Base-by-base conservation (phyloP, 2,329 filamentous ascomycete genomes). In the Fusarium tjaetaba region DNA sequence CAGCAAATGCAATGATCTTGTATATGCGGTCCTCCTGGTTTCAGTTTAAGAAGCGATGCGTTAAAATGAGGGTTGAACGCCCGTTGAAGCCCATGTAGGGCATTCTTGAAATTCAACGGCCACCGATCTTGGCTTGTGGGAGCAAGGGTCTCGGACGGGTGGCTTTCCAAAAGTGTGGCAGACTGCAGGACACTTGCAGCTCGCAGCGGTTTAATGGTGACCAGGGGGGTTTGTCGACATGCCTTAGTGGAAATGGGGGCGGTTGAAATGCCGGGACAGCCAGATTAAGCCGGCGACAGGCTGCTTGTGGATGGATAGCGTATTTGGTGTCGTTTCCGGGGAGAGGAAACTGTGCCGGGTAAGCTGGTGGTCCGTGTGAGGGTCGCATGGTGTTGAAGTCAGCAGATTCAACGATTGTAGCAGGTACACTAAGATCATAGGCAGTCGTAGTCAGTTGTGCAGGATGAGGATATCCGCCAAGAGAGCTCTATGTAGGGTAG, bases 371-470 rank as follows among this genome's bases (percentile, higher is more conserved):
- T 41, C 38, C 30, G 48, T 55, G 61, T 51, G 53, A 71, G 68
- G 72, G 71, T 77, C 71, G 73, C 75, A 77, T 76, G 58, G 70
- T 49, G 32, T 73, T 59, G 65, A 66, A 77, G 72, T 76, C 76
- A 78, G 71, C 73, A 75, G 76, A 66, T 78, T 73, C 57, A 66
- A 65, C 30, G 52, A 63, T 59, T 22, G 69, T 52, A 52, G 53
- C 65, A 38, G 61, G 62, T 52, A 65, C 32, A 32, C 34, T 52
- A 39, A 49, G 46, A 49, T 30, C 42, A 57, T 51, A 68, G 26
- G 26, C n/a, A 24, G n/a, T 41, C 11, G 43, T 46, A 46, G 32
- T 56, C 49, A 53, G 46, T 41, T 62, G 57, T 48, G 38, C 34
- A 49, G 52, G 39, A 34, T 46, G 32, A 38, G 26, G n/a, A 42